Base-by-base conservation (phyloP, 2,329 filamentous ascomycete species). In the Elsinoe fawcettii region DNA sequence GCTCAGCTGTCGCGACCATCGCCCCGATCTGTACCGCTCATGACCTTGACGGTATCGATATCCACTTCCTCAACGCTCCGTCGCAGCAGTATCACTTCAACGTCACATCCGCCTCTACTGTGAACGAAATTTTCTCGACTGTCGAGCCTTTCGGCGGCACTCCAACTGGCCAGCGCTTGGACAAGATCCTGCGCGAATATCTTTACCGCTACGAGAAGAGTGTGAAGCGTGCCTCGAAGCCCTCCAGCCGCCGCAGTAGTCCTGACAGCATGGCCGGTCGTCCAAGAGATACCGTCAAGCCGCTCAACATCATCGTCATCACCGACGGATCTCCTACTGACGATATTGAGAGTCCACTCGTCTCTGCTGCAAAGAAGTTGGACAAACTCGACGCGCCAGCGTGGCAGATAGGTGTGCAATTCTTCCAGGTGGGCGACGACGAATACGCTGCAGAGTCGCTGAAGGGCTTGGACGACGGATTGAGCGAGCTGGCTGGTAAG, bases 361-460 rank as follows among this genome's bases (percentile, higher is more conserved):
- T 88, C 39, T 70, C 73, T 2, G 77, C 81, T 0, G 92, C 90
- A 0, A 79, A 78, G 69, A 84, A 82, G 66, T 80, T 97, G 30
- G 86, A 93, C 66, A 71, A 71, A 54, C 69, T 87, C 6, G 78
- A 84, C 7, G 90, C 90, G 0, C 83, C 86, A 3, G 79, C 84
- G 0, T 87, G 87, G 77, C 93, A 97, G 74, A 77, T 96, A 7
- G 92, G 92, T 32, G 83, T 97, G 58, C 92, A 97, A 70, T 97
- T 97, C 75, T 95, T 97, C 76, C 92, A 96, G 72, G 87, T 97
- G 44, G 92, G 93, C 58, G 78, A 81, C 51, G 88, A 95, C 63
- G 67, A 73, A 0, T 74, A 71, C 0, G 92, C 91, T 0, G 76
- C 78, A 1, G 71, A 77, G 62, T 83, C 86, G 57, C 75, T 97